Percentiles rank a stretch among this genome's conserved stretches.
Evolutionary conservation across 352 stramenopile species (phyloP).

Genomic region (Blastocystis sp.): DNA sequence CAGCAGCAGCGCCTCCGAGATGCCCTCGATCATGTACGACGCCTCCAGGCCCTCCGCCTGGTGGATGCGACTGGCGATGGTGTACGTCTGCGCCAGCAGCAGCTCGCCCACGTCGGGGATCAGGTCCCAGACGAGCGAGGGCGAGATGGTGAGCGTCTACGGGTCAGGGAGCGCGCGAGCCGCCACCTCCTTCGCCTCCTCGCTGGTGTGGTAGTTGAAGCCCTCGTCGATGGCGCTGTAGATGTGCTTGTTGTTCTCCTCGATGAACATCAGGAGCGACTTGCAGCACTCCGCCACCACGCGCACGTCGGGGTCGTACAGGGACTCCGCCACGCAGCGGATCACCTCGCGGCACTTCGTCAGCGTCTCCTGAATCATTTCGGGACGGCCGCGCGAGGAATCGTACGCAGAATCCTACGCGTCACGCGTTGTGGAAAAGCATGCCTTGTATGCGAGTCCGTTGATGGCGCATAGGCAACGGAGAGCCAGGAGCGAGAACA

Average conservation of each 20-base stretch:
- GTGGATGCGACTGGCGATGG: constrained; percentile 16
- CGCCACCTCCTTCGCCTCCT: constrained; percentile 60
- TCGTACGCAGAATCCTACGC: constrained; percentile 58
- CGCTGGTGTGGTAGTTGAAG: constrained; percentile 73
- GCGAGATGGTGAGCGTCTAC: constrained; percentile 69
- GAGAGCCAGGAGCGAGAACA: constrained; percentile 57
- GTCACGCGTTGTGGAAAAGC: background rate
- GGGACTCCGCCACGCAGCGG: constrained; percentile 45
- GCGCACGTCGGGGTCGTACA: constrained; percentile 33
- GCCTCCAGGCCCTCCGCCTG: constrained; percentile 57
- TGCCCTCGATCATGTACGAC: constrained; percentile 60
- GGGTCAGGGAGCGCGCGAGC: background rate
- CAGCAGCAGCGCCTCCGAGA: constrained; percentile 66
- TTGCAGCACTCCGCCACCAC: constrained; percentile 71
- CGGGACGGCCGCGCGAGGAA: constrained; percentile 24
- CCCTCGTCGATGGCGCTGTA: constrained; percentile 62
- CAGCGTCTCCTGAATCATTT: constrained; percentile 70
- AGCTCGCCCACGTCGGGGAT: constrained; percentile 71
- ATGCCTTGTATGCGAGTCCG: constrained; percentile 65
- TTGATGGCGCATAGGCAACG: constrained; percentile 58
- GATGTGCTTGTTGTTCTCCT: constrained; percentile 70
- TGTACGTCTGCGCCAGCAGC: constrained; percentile 72
- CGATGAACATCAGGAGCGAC: constrained; percentile 72
- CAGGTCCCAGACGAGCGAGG: constrained; percentile 69
- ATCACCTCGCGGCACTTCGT: constrained; percentile 67